Base-by-base conservation (phyloP, 805 yeast genomes). In the Zygoascus bituminiphila region DNA sequence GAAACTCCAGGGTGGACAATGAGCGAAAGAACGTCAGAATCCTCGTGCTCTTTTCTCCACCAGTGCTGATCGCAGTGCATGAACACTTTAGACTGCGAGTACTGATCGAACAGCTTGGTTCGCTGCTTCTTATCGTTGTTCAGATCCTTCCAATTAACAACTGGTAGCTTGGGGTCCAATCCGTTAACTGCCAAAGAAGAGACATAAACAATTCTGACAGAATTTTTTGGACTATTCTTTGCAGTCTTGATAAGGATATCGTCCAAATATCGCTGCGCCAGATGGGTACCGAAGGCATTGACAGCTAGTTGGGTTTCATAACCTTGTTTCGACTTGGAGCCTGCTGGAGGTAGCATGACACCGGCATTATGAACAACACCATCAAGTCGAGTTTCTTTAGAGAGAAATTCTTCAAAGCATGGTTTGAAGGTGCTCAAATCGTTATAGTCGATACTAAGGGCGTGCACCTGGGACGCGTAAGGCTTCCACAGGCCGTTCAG, bases 291-390 rank as follows among this genome's bases (percentile, higher is more conserved):
- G 14, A 77, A 53, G 17, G 58, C 67, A 57, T 76, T 77, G 17
- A 71, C 68, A 8, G 77, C 80, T 37, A 74, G 59, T 46, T 71
- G 75, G 33, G 63, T 47, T 45, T 76, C 80, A 48, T 62, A 67
- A 7, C 76, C 77, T 58, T 76, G 77, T 9, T 57, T 51, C 4
- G 78, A 67, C 26, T 49, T 51, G 7, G 69, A 51, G 1, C 66
- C 70, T 22, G 42, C 44, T 2, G 74, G 68, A 2, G 71, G 70
- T 15, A 46, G 40, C 72, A 71, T 69, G 3, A 74, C 67, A 33
- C 75, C 76, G 8, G 76, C 76, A 52, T 74, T 74, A 51, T 70
- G 66, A 26, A 73, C 59, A 19, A 70, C 61, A 2, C 68, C 60
- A 45, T 73, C 66, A 33, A 73, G 49, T 5, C 55, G 53, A 5